Conservation (phyloP, 768 basidiomycete genomes). For the Pleurotus giganteus region DNA sequence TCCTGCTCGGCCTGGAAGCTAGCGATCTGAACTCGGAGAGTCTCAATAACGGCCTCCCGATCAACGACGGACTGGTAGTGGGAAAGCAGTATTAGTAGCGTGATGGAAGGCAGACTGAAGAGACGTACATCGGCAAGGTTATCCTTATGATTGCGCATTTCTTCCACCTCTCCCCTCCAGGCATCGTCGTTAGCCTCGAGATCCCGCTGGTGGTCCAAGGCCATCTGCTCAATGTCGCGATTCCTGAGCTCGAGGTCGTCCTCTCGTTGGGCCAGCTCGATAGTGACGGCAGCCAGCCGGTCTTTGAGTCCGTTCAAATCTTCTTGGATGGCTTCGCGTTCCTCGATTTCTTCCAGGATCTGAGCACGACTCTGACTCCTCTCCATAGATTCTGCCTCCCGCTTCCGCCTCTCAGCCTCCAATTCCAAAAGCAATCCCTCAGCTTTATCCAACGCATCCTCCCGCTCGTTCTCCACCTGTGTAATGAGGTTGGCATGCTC, state of each 20-base stretch:
- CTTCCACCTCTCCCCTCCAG: conserved; percentile 87
- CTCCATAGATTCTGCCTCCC: conserved; percentile 63
- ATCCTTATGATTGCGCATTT: conserved; percentile 73
- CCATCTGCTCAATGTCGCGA: conserved; percentile 74
- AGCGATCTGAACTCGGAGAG: conserved; percentile 67
- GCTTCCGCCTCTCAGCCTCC: conserved; percentile 61
- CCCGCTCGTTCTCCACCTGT: conserved; percentile 68
- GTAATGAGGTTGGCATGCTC: conserved; percentile 56
- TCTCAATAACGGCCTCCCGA: conserved; percentile 75
- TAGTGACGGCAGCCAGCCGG: conserved; percentile 74
- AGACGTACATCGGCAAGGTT: conserved; percentile 68
- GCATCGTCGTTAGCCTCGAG: conserved; percentile 76
- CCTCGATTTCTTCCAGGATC: conserved; percentile 69
- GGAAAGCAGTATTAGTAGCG: conserved; percentile 12
- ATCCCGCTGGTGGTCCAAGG: conserved; percentile 70
- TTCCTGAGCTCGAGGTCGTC: conserved; percentile 82
- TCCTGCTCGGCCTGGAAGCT: conserved; percentile 73
- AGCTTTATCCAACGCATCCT: conserved; percentile 64
- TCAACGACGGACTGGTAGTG: conserved; percentile 63
- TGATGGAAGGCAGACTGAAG: background rate
- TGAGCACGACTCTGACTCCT: conserved; percentile 73
- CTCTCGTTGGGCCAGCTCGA: conserved; percentile 84
- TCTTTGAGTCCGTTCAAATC: conserved; percentile 72
- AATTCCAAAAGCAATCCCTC: conserved; percentile 63
- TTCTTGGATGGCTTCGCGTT: conserved; percentile 77